Percentiles rank a stretch among this genome's conserved stretches.
Conservation (phyloP, 2,329 filamentous ascomycete genomes). For the Mycosphaerella arachidis region DNA sequence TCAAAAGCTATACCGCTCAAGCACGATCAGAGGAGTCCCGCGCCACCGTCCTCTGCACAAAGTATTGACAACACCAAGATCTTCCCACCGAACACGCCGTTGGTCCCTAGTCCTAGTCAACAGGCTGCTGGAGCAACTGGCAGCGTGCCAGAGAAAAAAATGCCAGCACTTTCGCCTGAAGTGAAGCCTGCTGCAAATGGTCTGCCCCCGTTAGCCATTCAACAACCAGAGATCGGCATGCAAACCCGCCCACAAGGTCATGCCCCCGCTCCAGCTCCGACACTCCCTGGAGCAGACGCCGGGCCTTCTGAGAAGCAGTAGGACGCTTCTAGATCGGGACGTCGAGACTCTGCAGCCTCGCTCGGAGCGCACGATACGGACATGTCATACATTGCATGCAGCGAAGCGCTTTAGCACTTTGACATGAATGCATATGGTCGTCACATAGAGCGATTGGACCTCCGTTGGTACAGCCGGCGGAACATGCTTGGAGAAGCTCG, state of each 20-base stretch:
- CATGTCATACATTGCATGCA: neutral
- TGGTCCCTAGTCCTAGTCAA: conserved; percentile 27
- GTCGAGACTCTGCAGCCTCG: neutral
- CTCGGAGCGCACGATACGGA: neutral
- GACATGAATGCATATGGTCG: neutral
- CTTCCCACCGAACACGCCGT: conserved; percentile 22
- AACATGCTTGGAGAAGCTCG: neutral
- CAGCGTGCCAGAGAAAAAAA: conserved; percentile 30
- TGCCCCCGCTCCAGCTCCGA: neutral
- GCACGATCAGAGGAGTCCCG: conserved; percentile 25
- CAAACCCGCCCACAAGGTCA: neutral
- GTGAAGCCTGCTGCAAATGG: neutral
- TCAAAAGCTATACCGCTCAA: conserved; percentile 30
- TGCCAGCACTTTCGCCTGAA: conserved; percentile 9
- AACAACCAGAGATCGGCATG: neutral
- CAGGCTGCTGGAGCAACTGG: conserved; percentile 21
- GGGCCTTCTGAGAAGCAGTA: neutral
- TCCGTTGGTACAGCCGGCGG: neutral
- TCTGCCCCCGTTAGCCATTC: neutral
- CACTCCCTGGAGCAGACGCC: neutral
- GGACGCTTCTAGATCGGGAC: neutral
- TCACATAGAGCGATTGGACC: neutral
- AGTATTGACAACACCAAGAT: conserved; percentile 20
- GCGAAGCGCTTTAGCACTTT: neutral
- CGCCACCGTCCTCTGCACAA: conserved; percentile 15